Percentiles rank a stretch among this genome's conserved stretches.
Evolutionary conservation across 2,329 filamentous ascomycete species (phyloP).

Genomic region (Aspergillus alliaceus): DNA sequence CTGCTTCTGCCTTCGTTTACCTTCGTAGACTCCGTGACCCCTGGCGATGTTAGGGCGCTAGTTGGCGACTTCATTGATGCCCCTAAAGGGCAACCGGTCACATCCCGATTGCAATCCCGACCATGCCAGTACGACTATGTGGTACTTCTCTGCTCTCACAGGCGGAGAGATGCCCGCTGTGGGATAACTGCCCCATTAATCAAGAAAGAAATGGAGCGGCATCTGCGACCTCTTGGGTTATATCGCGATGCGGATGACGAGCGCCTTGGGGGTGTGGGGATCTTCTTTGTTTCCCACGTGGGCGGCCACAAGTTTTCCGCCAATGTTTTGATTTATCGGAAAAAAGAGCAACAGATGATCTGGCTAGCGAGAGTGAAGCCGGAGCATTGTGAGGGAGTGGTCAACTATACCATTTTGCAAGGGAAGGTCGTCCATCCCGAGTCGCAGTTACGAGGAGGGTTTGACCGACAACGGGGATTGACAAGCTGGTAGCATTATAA

Average conservation of each 20-base stretch:
- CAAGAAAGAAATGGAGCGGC: conserved; percentile 76
- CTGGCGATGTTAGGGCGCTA: conserved; percentile 62
- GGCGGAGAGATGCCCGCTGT: conserved; percentile 84
- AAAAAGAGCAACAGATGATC: conserved; percentile 54
- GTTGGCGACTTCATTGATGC: conserved; percentile 66
- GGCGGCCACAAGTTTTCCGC: conserved; percentile 93
- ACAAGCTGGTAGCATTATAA: conserved; percentile 56
- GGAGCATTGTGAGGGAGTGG: conserved; percentile 84
- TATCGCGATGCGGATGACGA: conserved; percentile 81
- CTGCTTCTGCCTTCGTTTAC: conserved; percentile 81
- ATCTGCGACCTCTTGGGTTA: conserved; percentile 75
- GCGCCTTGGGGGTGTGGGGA: conserved; percentile 78
- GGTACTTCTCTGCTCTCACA: conserved; percentile 86
- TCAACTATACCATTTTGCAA: conserved; percentile 79
- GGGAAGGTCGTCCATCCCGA: conserved; percentile 89
- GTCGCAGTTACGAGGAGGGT: conserved; percentile 78
- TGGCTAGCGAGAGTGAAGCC: conserved; percentile 86
- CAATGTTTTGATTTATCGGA: conserved; percentile 84
- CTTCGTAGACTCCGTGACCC: conserved; percentile 74
- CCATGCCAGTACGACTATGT: conserved; percentile 77
- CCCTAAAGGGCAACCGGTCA: conserved; percentile 57
- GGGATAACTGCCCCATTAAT: conserved; percentile 84
- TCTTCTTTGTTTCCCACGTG: conserved; percentile 90
- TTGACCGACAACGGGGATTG: conserved; percentile 71
- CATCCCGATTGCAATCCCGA: conserved; percentile 45